Evolutionary conservation across 208 protist genomes (phyloP), one percentile per base, ranked within the genome.

Genomic region (Trypanosoma caninum): DNA sequence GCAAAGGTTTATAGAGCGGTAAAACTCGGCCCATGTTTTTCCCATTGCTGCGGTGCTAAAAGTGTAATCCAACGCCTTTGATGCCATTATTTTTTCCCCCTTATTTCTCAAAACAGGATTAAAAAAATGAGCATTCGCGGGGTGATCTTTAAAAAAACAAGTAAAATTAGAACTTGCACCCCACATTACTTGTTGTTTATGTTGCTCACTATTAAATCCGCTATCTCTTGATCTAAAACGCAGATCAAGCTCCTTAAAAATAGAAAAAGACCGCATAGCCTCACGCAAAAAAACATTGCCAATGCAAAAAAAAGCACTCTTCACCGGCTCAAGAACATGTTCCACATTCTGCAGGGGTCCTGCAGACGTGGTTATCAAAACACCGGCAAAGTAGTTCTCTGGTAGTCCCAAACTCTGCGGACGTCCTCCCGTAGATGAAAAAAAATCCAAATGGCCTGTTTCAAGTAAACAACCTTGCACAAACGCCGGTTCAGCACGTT

Each of bases 381-480:
- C 22, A 37, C 25, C 18, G 41, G 37, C 48, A 9, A n/a, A 10
- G 11, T 30, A 45, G 8, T 61, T 31, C 16, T 18, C 48, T 23
- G 33, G 20, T 31, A 37, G 23, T 11, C 40, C 48, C n/a, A 63
- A 52, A 10, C 1, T 3, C n/a, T 11, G 31, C 20, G 53, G 54
- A 30, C 64, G 37, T 9, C 56, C 34, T 9, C 64, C 64, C 64
- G 64, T 62, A 50, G 64, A 70, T 14, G 23, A 28, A 10, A 38
- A 9, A 35, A 70, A 63, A 11, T 59, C 56, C 16, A 70, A 31
- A 4, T 52, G 20, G 11, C 56, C 56, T n/a, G 48, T 38, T 30
- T 63, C 54, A 9, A 41, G 40, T 8, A 59, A 33, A 23, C 62
- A 22, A 20, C 48, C 61, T 27, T 53, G 30, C 13, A 70, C 18